phyloP scores from a whole-genome alignment of 306 rosid genomes.

The Leucaena leucocephala region DNA sequence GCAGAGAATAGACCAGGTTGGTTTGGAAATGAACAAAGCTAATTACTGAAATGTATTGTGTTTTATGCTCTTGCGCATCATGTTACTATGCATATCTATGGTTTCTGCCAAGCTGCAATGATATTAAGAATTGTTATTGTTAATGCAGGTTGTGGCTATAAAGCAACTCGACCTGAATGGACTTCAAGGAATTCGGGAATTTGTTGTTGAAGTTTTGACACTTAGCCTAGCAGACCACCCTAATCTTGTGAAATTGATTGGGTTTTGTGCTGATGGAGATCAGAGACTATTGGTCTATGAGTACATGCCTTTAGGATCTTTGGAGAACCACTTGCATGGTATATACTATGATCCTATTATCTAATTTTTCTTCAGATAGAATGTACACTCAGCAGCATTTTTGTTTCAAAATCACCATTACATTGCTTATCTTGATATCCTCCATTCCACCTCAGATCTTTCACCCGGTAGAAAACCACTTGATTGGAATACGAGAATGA shows the following conservation, averaged over 20 bases:
- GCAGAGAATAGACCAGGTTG: slow-evolving; percentile 63
- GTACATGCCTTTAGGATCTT: slow-evolving; percentile 81
- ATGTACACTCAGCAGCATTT: background rate
- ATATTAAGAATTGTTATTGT: slow-evolving; percentile 33
- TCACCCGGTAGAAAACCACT: slow-evolving; percentile 47
- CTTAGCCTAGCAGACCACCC: slow-evolving; percentile 70
- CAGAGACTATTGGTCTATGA: slow-evolving; percentile 88
- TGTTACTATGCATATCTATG: slow-evolving; percentile 47
- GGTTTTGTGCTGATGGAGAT: slow-evolving; percentile 85
- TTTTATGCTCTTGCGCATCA: background rate
- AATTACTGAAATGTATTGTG: slow-evolving; percentile 8
- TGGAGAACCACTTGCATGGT: slow-evolving; percentile 89
- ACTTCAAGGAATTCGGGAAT: slow-evolving; percentile 78
- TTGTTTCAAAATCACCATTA: background rate
- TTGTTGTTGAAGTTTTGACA: slow-evolving; percentile 76
- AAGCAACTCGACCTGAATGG: slow-evolving; percentile 80
- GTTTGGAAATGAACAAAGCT: slow-evolving; percentile 9
- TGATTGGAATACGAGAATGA: slow-evolving; percentile 89
- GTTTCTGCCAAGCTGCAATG: background rate
- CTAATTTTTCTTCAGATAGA: slow-evolving; percentile 11
- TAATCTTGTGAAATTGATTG: slow-evolving; percentile 80
- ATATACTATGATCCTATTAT: slow-evolving; percentile 24
- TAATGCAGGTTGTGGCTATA: slow-evolving; percentile 76
- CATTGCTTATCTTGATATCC: slow-evolving; percentile 9
- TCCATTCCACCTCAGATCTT: slow-evolving; percentile 52